A percentile compares a stretch with the other conserved stretches of the same genome.
Evolutionary conservation across 192 early-diverging fungal genomes (phyloP).

Genomic region (Glomus cerebriforme): DNA sequence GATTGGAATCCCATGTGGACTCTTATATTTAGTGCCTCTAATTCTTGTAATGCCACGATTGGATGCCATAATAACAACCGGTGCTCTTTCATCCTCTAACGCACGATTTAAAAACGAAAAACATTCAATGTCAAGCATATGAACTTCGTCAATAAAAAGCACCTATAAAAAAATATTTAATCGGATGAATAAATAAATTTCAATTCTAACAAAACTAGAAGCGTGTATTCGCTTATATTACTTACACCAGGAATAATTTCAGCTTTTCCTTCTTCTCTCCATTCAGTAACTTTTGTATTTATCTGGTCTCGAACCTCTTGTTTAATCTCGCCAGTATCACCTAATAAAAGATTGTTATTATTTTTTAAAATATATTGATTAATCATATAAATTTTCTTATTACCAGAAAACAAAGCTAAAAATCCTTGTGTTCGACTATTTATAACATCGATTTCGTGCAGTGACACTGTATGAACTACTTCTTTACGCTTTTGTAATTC

Average conservation of each 20-base stretch:
- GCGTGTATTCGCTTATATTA: neutral
- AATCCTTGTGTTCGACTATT: slow-evolving; percentile 97
- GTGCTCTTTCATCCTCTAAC: slow-evolving; percentile 94
- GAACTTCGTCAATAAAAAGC: slow-evolving; percentile 98
- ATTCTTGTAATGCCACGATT: slow-evolving; percentile 96
- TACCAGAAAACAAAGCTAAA: slow-evolving; percentile 93
- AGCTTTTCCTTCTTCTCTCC: slow-evolving; percentile 98
- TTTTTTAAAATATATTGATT: neutral
- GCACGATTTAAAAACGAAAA: slow-evolving; percentile 99
- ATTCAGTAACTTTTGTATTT: slow-evolving; percentile 94
- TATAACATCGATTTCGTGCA: slow-evolving; percentile 99
- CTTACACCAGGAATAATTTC: slow-evolving; percentile 95
- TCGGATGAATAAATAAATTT: neutral
- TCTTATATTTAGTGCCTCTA: slow-evolving; percentile 94
- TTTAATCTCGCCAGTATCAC: slow-evolving; percentile 98
- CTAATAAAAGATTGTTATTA: slow-evolving; percentile 27
- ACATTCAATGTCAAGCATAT: slow-evolving; percentile 99
- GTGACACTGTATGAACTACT: slow-evolving; percentile 95
- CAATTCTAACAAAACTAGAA: neutral
- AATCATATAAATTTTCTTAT: slow-evolving; percentile 3
- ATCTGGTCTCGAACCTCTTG: slow-evolving; percentile 96
- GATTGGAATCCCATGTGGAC: slow-evolving; percentile 96
- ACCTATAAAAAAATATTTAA: slow-evolving; percentile 48
- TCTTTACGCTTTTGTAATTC: slow-evolving; percentile 97
- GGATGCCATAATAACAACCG: slow-evolving; percentile 98